Base-by-base conservation (phyloP, 1,139 yeast genomes). In the Scheffersomyces segobiensis region DNA sequence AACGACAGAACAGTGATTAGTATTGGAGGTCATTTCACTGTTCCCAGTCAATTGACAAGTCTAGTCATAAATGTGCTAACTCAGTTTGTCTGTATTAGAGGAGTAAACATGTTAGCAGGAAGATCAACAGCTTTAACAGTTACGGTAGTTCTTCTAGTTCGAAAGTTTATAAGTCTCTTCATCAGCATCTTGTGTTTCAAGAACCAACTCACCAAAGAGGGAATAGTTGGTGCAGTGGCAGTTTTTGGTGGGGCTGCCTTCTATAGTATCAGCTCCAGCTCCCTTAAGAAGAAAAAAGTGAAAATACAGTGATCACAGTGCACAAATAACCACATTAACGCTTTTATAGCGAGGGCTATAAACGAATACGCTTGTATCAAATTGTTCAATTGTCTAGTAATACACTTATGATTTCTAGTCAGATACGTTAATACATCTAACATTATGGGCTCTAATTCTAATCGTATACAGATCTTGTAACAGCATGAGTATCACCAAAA, bases 41-140 rank as follows among this genome's bases (percentile, higher is more conserved):
- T 66, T 22, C 59, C 68, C 1, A 52, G 47, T 18, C 72, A 65
- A 52, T 21, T 77, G 14, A 54, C 71, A 21, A 76, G 69, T 56
- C 69, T 78, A 52, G 49, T 66, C 2, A 61, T 78, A 20, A 89
- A 88, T 67, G 82, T 83, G n/a, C 53, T 78, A 0, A 84, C 93
- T 0, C 96, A 89, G 69, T 82, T 83, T 63, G 57, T 85, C 4
- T 89, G 96, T 67, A 85, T 87, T 2, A 74, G 84, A 18, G 93
- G 93, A 3, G 93, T 88, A 21, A 87, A 87, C 66, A 78, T 78
- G 65, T 73, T 89, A 22, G 86, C 88, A 0, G 85, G 89, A 7
- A 73, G 72, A 39, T 77, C 87, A 1, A 76, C 85, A 39, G 89
- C 93, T 0, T 69, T 89, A 54, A 85, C 91, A 0, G 84, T 89